Evolutionary conservation across 129 eudicot species (phyloP), one percentile per base, ranked within the genome.

Genomic region (Saussurea involucrata): DNA sequence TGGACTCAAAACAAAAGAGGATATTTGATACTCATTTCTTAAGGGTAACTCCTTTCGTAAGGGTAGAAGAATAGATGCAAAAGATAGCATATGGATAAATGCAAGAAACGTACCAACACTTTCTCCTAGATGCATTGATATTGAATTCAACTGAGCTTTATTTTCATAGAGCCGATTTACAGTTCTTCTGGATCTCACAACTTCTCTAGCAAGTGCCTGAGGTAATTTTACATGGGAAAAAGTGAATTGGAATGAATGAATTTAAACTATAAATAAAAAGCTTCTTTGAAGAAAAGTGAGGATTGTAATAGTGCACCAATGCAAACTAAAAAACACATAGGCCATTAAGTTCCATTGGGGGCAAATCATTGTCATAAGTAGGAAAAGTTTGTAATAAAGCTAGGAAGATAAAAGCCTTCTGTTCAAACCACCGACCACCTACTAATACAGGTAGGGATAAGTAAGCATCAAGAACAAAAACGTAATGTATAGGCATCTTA

Each of bases 111-210:
- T 95, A 95, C 98, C 98, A 79, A 95, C 98, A 75, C 98, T 95
- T 87, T 95, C 98, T 46, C 98, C 98, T 27, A 95, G 92, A 89
- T 95, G 98, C 98, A 95, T 95, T 37, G 98, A 95, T 85, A 95
- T 91, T 10, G 98, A 95, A 83, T 95, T 95, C 81, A 95, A 78
- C 76, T 95, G 98, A 18, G 98, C 98, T 86, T 91, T 95, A 81
- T 95, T 95, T 82, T 95, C 98, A 74, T 95, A 83, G 60, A 95
- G 93, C 61, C 98, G 98, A 76, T 95, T 91, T 83, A 95, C 97
- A 78, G 97, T 91, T 83, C 80, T 85, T 58, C 96, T 91, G 55
- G 98, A 95, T 68, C 82, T 83, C 90, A 95, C 96, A 44, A 95
- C 73, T 81, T 95, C 98, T 86, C 80, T 91, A 12, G 98, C 98